A percentile compares a stretch with the other conserved stretches of the same genome.
Evolutionary conservation across 176 grass and related monocot species (phyloP).

Genomic region (Olyra latifolia): DNA sequence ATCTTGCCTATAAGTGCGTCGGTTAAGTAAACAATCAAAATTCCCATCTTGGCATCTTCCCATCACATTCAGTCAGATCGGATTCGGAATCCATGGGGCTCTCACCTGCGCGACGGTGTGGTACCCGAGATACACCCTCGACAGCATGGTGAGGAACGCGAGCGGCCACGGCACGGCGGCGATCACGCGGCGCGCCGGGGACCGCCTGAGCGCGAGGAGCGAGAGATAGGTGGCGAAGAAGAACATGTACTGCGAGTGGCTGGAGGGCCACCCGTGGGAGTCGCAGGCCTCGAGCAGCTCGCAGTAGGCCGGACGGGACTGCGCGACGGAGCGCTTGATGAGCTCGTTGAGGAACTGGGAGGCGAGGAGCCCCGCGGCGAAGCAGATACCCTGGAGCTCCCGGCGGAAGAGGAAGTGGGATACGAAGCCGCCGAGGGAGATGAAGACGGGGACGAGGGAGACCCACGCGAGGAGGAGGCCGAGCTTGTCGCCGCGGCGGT

Average conservation of each 20-base stretch:
- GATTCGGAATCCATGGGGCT: slow-evolving; percentile 27
- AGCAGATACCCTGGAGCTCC: slow-evolving; percentile 86
- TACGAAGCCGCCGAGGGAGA: slow-evolving; percentile 88
- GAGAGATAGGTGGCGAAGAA: slow-evolving; percentile 95
- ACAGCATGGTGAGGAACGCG: slow-evolving; percentile 92
- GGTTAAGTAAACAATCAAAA: neutral
- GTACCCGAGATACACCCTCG: slow-evolving; percentile 94
- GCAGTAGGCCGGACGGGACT: slow-evolving; percentile 81
- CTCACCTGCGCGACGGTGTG: slow-evolving; percentile 87
- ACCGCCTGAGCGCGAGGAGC: slow-evolving; percentile 48
- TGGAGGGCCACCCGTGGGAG: slow-evolving; percentile 93
- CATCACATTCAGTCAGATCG: slow-evolving; percentile 27
- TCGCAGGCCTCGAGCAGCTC: slow-evolving; percentile 81
- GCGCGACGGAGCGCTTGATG: slow-evolving; percentile 85
- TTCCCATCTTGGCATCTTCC: neutral
- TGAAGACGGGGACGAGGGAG: slow-evolving; percentile 94
- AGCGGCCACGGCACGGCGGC: slow-evolving; percentile 64
- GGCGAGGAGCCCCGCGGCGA: slow-evolving; percentile 66
- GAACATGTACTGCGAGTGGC: slow-evolving; percentile 94
- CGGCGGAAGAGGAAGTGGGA: slow-evolving; percentile 98
- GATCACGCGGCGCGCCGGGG: slow-evolving; percentile 28
- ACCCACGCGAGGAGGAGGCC: slow-evolving; percentile 91
- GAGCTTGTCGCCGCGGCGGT: slow-evolving; percentile 64
- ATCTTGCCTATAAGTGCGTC: neutral
- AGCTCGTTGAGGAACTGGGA: slow-evolving; percentile 87